Evolutionary conservation across 805 yeast species (phyloP).

Genomic region (Saccharomycopsis malanga): DNA sequence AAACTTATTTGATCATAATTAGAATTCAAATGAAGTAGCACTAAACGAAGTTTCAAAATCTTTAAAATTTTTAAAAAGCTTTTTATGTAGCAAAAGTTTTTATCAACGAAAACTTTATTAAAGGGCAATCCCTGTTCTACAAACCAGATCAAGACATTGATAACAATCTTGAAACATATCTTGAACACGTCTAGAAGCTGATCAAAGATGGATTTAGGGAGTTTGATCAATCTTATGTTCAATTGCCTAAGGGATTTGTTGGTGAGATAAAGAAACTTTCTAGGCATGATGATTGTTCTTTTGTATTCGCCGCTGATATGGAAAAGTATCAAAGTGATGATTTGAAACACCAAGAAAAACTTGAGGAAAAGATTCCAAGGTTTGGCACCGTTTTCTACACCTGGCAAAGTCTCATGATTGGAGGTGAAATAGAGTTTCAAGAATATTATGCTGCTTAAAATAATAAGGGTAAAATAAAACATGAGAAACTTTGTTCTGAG

Average conservation of each 20-base stretch:
- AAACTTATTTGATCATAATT: constrained; percentile 16
- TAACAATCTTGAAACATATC: neutral
- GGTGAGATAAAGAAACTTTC: constrained; percentile 71
- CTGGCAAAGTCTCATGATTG: neutral
- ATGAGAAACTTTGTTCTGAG: constrained; percentile 43
- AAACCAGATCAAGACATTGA: constrained; percentile 1
- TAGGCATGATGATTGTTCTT: constrained; percentile 75
- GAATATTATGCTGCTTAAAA: constrained; percentile 34
- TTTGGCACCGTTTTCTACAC: constrained; percentile 1
- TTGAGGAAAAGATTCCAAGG: constrained; percentile 28
- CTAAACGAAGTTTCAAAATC: constrained; percentile 12
- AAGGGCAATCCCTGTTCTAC: constrained; percentile 13
- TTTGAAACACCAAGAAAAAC: constrained; percentile 51
- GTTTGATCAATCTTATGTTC: constrained; percentile 69
- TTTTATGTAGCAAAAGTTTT: constrained; percentile 14
- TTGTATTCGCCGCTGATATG: constrained; percentile 86
- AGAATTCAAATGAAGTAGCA: constrained; percentile 14
- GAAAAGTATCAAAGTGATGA: constrained; percentile 67
- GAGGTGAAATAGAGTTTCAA: constrained; percentile 31
- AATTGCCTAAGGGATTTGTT: constrained; percentile 85
- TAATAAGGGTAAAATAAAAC: constrained; percentile 35
- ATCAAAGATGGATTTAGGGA: constrained; percentile 25
- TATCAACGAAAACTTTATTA: constrained; percentile 3
- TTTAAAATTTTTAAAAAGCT: constrained; percentile 12
- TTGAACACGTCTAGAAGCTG: constrained; percentile 9